Conservation (phyloP, 208 protist species). For the Wallacemonas collosoma region DNA sequence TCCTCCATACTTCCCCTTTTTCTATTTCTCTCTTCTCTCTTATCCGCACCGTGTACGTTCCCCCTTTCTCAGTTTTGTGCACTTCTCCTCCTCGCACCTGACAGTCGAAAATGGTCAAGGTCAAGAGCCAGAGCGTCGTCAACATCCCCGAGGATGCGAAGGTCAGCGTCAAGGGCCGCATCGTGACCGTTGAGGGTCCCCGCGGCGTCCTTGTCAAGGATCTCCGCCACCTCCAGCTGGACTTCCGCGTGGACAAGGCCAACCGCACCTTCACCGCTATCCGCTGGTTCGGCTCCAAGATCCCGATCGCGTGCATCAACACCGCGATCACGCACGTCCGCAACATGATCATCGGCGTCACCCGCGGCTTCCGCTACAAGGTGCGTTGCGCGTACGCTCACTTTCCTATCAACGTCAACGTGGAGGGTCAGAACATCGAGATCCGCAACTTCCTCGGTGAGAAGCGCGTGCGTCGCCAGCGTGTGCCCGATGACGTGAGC, state of each 20-base stretch:
- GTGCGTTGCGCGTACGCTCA: constrained; percentile 99
- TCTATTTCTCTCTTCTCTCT: constrained; percentile 19
- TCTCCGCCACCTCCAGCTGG: constrained; percentile 94
- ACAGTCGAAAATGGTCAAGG: constrained; percentile 79
- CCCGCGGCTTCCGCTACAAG: constrained; percentile 99
- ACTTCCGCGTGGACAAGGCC: constrained; percentile 87
- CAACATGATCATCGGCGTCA: constrained; percentile 99
- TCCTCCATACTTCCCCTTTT: constrained; percentile 14
- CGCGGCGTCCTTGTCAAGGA: constrained; percentile 94
- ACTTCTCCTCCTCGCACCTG: neutral
- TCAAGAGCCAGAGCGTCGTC: constrained; percentile 66
- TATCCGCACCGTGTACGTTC: neutral
- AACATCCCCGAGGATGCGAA: constrained; percentile 74
- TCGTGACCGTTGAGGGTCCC: constrained; percentile 94
- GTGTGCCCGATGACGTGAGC: constrained; percentile 91
- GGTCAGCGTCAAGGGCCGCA: constrained; percentile 66
- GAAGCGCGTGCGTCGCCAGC: constrained; percentile 94
- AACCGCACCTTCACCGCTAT: constrained; percentile 75
- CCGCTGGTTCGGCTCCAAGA: constrained; percentile 96
- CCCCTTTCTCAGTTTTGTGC: constrained; percentile 13
- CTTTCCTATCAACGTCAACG: constrained; percentile 98
- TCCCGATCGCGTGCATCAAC: constrained; percentile 95
- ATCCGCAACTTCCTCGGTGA: constrained; percentile 99
- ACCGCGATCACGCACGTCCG: constrained; percentile 96
- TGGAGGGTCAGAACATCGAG: constrained; percentile 95